Evolutionary conservation across 2,329 filamentous ascomycete genomes (phyloP).

Genomic region (Fusarium sp.): DNA sequence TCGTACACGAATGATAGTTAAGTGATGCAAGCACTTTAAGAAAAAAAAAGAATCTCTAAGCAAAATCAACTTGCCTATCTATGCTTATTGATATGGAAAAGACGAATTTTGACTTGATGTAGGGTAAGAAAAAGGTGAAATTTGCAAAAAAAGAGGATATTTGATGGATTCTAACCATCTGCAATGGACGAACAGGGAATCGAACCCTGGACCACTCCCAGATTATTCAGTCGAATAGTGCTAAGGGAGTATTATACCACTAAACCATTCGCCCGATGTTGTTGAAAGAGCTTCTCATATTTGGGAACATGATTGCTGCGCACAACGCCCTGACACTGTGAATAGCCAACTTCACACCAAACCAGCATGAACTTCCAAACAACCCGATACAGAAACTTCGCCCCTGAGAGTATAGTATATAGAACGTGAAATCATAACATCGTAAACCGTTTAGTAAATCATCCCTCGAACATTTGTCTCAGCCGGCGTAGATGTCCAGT

Average conservation of each 20-base stretch:
- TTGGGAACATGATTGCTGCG: neutral
- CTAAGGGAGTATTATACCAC: slow-evolving; percentile 50
- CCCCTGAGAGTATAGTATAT: too few species aligned
- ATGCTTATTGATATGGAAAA: too few species aligned
- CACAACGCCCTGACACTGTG: neutral
- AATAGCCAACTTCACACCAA: neutral
- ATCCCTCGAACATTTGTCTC: slow-evolving; percentile 24
- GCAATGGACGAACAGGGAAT: slow-evolving; percentile 48
- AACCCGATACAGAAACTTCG: neutral
- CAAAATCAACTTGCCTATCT: neutral
- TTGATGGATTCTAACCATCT: slow-evolving; percentile 38
- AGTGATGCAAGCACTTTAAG: neutral
- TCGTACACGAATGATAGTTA: accelerated
- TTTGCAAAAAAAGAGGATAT: slow-evolving; percentile 36
- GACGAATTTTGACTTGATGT: neutral
- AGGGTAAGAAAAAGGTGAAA: neutral
- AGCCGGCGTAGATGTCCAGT: slow-evolving; percentile 29
- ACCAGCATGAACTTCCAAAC: neutral
- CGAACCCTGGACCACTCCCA: slow-evolving; percentile 50
- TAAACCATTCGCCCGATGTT: slow-evolving; percentile 48
- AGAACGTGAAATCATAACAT: neutral
- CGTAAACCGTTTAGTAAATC: neutral
- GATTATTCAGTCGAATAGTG: slow-evolving; percentile 36
- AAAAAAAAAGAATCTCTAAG: neutral
- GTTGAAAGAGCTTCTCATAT: accelerated